Base-by-base conservation (phyloP, 306 rosid genomes). In the Prunus dulcis region DNA sequence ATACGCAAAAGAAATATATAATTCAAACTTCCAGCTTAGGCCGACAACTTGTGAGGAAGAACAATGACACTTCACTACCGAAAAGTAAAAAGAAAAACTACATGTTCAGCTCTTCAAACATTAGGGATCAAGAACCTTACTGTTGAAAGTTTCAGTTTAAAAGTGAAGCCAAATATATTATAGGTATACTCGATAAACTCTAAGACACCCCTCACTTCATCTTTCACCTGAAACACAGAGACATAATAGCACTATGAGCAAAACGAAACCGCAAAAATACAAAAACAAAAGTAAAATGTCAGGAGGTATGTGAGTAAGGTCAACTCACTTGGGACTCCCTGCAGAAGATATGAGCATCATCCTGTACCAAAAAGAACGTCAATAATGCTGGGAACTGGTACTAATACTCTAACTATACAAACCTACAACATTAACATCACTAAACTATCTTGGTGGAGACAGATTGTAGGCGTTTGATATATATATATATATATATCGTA, bases 271-370 rank as follows among this genome's bases (percentile, higher is more conserved):
- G 41, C 41, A 53, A 41, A 75, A 12, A 34, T 2, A 34, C 25
- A 23, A 23, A 23, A 23, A 23, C 41, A 53, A 41, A 75, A 12
- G 6, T 2, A 34, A 34, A 72, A 58, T 75, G 76, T 32, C 5
- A 1, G 38, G 38, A 32, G 38, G 38, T 32, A 32, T 32, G 38
- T 5, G 38, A 32, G 6, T 32, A 32, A 32, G 5, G 38, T 80
- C 19, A 67, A 75, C 85, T 62, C 72, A 94, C 98, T 91, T 94
- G 98, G 58, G 96, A 92, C 80, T 90, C 96, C 88, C 89, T 87
- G 83, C 97, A 94, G 86, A 94, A 94, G 80, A 94, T 94, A 77
- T 94, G 97, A 69, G 97, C 96, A 84, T 94, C 98, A 77, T 94
- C 98, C 97, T 92, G 93, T 22, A 56, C 63, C 56, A 76, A 23